Base-by-base conservation (phyloP, 768 basidiomycete species). In the Cubamyces sp. region DNA sequence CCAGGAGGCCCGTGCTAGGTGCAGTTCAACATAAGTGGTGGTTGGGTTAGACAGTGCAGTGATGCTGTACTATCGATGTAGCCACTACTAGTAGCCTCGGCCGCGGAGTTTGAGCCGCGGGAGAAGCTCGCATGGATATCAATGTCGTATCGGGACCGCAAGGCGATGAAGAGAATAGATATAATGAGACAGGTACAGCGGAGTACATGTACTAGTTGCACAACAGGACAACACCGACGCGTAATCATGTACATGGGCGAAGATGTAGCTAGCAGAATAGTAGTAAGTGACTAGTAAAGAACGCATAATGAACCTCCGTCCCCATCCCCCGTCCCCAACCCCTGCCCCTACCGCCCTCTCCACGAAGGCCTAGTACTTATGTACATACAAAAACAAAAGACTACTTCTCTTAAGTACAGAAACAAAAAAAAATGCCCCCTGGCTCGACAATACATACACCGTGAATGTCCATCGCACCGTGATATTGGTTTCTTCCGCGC, bases 141-240 rank as follows among this genome's bases (percentile, higher is more conserved):
- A 30, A 30, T 8, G 34, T 34, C 34, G 34, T 5, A 34, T 9
- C 11, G 51, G 37, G 21, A 40, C 37, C 6, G 9, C 37, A 0
- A 15, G 40, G 28, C 54, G 23, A n/a, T 18, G 6, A 8, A 14
- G 26, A 9, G 56, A 39, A 30, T 30, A 59, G 51, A 59, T 59
- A 59, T 59, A 52, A 19, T 15, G 28, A 37, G 48, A 59, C 49
- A 59, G 43, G 48, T 59, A 59, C 57, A 59, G 28, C n/a, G 26
- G 40, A 28, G 43, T 60, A 60, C 59, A 60, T 41, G 61, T 62
- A 61, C 53, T 55, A 56, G 61, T 62, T 56, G 61, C 60, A 61
- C 60, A 61, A 61, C 60, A 61, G 60, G 34, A 61, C 47, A 48
- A 55, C 39, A 21, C 46, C 39, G 41, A 55, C 45, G 45, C 37